These are phyloP conservation scores for Myriangium duriaei DNA, from an alignment of 2,329 filamentous ascomycete species.

Conservation along the genomic window DNA sequence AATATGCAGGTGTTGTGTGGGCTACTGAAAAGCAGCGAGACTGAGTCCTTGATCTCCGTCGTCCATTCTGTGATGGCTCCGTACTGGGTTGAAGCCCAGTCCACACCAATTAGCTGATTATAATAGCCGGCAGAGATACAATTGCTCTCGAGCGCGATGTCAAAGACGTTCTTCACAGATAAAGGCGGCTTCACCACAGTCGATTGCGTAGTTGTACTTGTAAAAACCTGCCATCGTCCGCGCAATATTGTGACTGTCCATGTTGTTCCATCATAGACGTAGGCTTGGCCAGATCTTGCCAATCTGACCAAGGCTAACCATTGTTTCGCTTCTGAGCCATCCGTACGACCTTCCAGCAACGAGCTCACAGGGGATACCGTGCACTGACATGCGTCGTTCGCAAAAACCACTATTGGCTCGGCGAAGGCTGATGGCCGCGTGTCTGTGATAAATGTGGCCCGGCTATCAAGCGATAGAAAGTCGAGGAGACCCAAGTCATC, in stretches of 20 bases:
- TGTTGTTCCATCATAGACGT: neutral
- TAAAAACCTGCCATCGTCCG: conserved; percentile 7
- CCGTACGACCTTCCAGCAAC: neutral
- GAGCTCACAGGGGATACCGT: neutral
- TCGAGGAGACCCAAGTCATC: neutral
- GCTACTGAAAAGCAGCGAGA: conserved; percentile 5
- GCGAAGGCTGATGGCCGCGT: neutral
- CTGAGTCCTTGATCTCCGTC: conserved; percentile 4
- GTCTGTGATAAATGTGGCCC: neutral
- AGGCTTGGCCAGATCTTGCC: neutral
- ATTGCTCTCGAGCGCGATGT: conserved; percentile 1
- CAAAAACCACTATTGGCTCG: neutral
- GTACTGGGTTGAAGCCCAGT: conserved; percentile 8
- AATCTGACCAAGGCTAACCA: neutral
- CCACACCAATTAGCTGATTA: conserved; percentile 3
- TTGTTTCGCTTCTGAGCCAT: neutral
- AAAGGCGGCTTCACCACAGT: neutral
- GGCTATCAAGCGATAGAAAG: neutral
- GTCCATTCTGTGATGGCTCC: conserved; percentile 9
- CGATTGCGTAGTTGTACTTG: neutral
- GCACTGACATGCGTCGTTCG: neutral
- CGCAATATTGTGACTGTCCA: neutral
- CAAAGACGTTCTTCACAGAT: neutral
- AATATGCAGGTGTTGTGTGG: conserved; percentile 7
- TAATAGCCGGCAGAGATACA: conserved; percentile 3